Base-by-base conservation (phyloP, 2,329 filamentous ascomycete species). In the Thielaviopsis musarum region DNA sequence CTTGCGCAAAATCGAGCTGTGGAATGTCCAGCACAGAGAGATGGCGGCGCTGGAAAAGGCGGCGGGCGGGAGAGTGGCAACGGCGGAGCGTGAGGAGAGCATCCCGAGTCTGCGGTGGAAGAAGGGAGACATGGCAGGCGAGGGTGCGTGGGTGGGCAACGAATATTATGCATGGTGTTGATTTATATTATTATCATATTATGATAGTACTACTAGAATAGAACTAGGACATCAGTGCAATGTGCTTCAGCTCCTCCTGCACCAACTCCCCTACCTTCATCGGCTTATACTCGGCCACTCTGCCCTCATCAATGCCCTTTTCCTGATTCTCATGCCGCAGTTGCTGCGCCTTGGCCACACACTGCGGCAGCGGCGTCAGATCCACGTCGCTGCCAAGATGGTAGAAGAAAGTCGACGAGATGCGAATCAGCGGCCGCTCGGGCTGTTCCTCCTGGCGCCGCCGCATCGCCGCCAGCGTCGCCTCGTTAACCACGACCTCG, bases 341-440 rank as follows among this genome's bases (percentile, higher is more conserved):
- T 51, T 66, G 65, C 55, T 65, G 68, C 5, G 79, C 78, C 63
- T 69, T 69, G 52, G 74, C 72, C 0, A 69, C 73, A 45, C 81
- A 70, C 57, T 67, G 67, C 0, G 76, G 74, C 51, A 82, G 71
- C 1, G 80, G 80, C 2, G 65, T 68, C 6, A 83, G 68, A 59
- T 82, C 77, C 60, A 75, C 75, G 64, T 83, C 80, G 19, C 77
- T 80, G 51, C 73, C 74, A 26, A 83, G 69, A 58, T 82, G 80
- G 76, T 78, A 83, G 70, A 83, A 83, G 60, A 82, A 72, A 2
- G 80, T 83, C 55, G 77, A 80, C 41, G 77, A 80, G 66, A 83
- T 82, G 55, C 80, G 72, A 17, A 82, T 67, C 2, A 78, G 71
- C 13, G 79, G 80, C 0, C 79, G 68, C 19, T 76, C 74, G 0